Evolutionary conservation across 2,329 filamentous ascomycete genomes (phyloP), one percentile per base, ranked within the genome.

Genomic region (Monilinia laxa): DNA sequence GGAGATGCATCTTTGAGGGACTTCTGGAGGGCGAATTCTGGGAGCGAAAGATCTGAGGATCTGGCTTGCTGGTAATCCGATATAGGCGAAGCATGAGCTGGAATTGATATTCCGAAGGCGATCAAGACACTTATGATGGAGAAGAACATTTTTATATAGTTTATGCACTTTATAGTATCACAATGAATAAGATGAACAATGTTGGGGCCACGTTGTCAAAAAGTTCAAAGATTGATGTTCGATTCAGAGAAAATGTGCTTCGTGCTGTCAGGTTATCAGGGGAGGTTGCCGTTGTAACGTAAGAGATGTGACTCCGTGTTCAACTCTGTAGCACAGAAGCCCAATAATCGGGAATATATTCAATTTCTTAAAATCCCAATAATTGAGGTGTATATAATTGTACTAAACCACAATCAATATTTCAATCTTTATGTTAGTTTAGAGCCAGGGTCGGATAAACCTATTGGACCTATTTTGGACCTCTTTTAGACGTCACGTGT

Each of bases 1-100:
- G 81, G 79, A 1, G 76, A 73, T 20, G 79, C 79, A 71, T 81
- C 78, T 16, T 69, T 47, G 2, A 83, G 76, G 14, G 81, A 75
- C 65, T 81, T 81, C 49, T 79, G 71, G 10, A 82, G 73, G 3
- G 80, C 80, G 42, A 78, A 71, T 18, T 76, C 69, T n/a, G 73
- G 73, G 16, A 81, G 71, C 16, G 68, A 69, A 35, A 58, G 35
- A 42, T 53, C 54, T 6, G 42, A 35, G 4, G 35, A 12, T 35
- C 11, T 42, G 20, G 6, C 10, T 42, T 59, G 63, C 18, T 9
- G 54, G 38, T 31, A 52, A 40, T 18, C 4, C 9, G 11, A 49
- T 45, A 38, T 38, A 11, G 63, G 54, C 3, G 45, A 65, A 28
- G 42, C 63, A 60, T 65, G 20, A 16, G 16, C 23, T 28, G 11